Conservation (phyloP, 2,329 filamentous ascomycete species). For the Aureobasidium sp. region DNA sequence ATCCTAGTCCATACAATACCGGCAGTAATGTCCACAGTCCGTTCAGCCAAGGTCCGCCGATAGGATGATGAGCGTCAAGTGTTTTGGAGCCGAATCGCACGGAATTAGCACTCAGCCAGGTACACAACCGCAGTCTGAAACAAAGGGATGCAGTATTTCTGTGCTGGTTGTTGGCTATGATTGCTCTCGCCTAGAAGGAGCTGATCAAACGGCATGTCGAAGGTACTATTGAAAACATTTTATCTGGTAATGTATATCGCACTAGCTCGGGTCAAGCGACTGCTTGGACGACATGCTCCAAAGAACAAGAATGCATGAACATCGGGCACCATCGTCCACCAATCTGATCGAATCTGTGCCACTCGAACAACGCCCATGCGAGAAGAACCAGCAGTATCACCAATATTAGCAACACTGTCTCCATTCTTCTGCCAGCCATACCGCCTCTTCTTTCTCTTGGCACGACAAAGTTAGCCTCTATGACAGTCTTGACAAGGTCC, state of each 20-base stretch:
- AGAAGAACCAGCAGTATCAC: neutral
- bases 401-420: neutral
- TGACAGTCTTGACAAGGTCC: conserved; percentile 32
- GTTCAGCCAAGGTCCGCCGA: neutral
- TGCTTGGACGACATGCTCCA: neutral
- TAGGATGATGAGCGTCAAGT: neutral
- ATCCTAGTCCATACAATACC: neutral
- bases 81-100: too few species aligned
- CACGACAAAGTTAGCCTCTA: conserved; percentile 4
- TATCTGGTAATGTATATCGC: too few species aligned
- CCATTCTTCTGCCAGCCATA: neutral
- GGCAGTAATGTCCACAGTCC: neutral
- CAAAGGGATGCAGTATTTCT: neutral
- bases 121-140: neutral
- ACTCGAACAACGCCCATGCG: neutral
- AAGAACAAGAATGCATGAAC: neutral
- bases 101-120: too few species aligned
- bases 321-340: conserved; percentile 1
- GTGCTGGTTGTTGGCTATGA: too few species aligned
- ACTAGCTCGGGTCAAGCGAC: neutral
- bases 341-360: neutral
- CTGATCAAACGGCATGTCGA: too few species aligned
- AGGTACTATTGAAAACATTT: too few species aligned
- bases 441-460: neutral
- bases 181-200: too few species aligned